Base-by-base conservation (phyloP, 257 asterid genomes). In the Penstemon barbatus region DNA sequence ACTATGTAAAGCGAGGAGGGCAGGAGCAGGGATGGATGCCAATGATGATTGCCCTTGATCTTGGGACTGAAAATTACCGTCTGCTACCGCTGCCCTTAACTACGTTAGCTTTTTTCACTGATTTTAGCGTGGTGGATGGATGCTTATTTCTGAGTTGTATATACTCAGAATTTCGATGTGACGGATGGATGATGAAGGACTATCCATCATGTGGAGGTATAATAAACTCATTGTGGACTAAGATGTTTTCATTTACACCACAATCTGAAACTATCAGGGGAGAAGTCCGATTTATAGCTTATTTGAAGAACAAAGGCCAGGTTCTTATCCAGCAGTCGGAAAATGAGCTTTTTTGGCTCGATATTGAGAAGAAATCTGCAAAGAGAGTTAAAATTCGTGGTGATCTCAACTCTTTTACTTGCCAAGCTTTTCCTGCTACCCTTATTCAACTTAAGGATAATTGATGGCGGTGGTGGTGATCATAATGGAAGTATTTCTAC, bases 101-200 rank as follows among this genome's bases (percentile, higher is more conserved):
- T 58, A 7, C 13, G 4, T 5, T 8, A 8, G 36, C 44, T 3
- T 4, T 0, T 25, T 25, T 25, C 15, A 8, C 4, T 5, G 8
- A 63, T 19, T 63, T 63, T 43, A 55, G 25, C 7, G 54, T 36
- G 9, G 44, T 9, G 67, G 67, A 54, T 44, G 67, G 55, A 45
- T 44, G 54, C 52, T 62, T 63, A 37, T 45, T 63, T 9, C 5
- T 63, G 10, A 63, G 56, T 25, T 45, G 41, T 10, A 5, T 5
- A 1, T 6, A 3, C 39, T 56, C 38, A 5, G 1, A 0, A 1
- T 0, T 6, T 5, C 39, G 61, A 36, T 56, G 6, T 19, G 42
- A 63, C 11, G 54, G 33, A 12, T 63, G 68, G 68, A 10, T 44
- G 39, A 8, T 45, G 68, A 63, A 63, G 3, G 68, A 63, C 0